These are phyloP conservation scores for Lepidium africanum DNA, from an alignment of 345 rosid species.

Conservation along the genomic window DNA sequence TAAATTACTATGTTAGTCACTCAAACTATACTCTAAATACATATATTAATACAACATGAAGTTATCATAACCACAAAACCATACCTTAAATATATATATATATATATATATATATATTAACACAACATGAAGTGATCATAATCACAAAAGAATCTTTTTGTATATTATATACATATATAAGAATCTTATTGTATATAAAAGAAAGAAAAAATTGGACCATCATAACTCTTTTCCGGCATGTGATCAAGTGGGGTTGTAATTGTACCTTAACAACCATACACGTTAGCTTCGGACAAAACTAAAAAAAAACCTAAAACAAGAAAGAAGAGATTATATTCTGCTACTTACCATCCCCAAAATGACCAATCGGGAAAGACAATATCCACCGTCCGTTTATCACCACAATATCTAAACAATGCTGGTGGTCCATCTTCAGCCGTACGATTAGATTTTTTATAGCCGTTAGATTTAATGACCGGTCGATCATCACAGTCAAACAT, in stretches of 20 bases:
- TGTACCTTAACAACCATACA: conserved; percentile 25
- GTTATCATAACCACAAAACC: background rate
- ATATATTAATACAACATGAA: background rate
- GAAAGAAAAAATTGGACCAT: background rate
- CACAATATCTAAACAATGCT: conserved; percentile 43
- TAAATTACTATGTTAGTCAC: background rate
- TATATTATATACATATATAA: background rate
- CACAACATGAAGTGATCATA: background rate
- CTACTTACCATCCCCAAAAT: conserved; percentile 49
- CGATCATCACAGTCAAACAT: conserved; percentile 64
- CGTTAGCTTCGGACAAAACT: background rate
- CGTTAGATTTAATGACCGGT: conserved; percentile 32
- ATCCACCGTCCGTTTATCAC: conserved; percentile 30
- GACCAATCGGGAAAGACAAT: conserved; percentile 48
- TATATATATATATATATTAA: background rate
- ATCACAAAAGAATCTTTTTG: background rate
- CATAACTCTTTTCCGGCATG: conserved; percentile 10
- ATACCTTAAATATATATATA: no score
- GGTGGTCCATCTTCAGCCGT: conserved; percentile 29
- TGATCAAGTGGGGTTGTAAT: conserved; percentile 21
- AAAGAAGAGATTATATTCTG: background rate
- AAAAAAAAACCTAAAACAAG: background rate
- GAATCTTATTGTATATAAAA: background rate
- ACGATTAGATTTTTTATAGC: conserved; percentile 2
- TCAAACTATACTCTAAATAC: background rate